Conservation (phyloP, 352 stramenopile genomes). For the Phytopythium vexans region DNA sequence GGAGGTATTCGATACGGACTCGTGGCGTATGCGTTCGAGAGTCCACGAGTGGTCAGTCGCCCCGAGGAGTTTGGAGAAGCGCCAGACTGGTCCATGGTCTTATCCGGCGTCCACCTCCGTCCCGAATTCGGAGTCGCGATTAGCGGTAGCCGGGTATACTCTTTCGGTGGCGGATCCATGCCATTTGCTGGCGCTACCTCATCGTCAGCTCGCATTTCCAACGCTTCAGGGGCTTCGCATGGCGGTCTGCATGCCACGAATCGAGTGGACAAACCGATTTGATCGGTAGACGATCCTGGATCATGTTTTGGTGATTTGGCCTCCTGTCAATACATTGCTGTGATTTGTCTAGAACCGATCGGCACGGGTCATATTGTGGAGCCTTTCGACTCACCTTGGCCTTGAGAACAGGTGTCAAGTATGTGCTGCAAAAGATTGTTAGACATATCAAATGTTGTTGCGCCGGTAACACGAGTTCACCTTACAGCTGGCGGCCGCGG, state of each 20-base stretch:
- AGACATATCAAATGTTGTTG: neutral
- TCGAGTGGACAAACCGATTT: no score
- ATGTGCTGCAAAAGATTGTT: slow-evolving; percentile 31
- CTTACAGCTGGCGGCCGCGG: slow-evolving; percentile 48
- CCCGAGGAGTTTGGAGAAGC: neutral
- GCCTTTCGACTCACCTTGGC: slow-evolving; percentile 58
- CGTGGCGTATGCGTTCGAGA: neutral
- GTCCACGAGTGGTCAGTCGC: no score
- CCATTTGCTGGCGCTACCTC: no score
- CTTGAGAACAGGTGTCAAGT: slow-evolving; percentile 53
- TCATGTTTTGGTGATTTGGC: neutral
- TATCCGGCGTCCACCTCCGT: no score
- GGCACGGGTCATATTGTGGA: neutral
- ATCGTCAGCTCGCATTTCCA: no score
- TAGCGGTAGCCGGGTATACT: no score
- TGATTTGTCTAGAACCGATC: no score
- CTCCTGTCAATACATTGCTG: neutral
- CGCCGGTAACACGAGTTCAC: slow-evolving; percentile 4
- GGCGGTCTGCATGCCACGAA: no score
- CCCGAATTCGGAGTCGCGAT: no score
- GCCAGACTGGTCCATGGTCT: neutral
- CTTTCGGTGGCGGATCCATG: no score
- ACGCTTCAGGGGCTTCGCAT: no score
- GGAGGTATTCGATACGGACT: slow-evolving; percentile 4
- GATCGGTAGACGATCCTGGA: no score